These are phyloP conservation scores for Sugiyamaella grinbergsii DNA, from an alignment of 1,139 yeast species.

Conservation along the genomic window DNA sequence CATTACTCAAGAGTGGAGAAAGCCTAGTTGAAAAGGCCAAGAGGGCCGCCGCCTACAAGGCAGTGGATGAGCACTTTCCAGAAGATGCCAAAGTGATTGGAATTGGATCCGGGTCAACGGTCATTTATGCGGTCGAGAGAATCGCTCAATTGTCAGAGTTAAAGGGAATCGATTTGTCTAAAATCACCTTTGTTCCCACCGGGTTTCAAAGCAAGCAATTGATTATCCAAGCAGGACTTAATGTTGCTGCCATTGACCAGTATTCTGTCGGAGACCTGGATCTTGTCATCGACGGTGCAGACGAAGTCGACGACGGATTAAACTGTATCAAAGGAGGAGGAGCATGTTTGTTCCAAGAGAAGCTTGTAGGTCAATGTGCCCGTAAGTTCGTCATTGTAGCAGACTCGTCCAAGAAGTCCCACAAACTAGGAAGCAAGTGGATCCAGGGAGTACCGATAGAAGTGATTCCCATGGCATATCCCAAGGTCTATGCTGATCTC, in stretches of 20 bases:
- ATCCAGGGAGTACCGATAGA: slow-evolving; percentile 92
- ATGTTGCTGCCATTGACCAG: slow-evolving; percentile 80
- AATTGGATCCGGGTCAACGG: slow-evolving; percentile 96
- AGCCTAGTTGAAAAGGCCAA: slow-evolving; percentile 61
- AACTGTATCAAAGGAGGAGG: slow-evolving; percentile 98
- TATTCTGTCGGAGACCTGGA: slow-evolving; percentile 65
- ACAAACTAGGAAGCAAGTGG: slow-evolving; percentile 76
- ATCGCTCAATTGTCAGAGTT: slow-evolving; percentile 70
- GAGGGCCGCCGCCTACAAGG: slow-evolving; percentile 83
- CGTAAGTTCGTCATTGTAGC: slow-evolving; percentile 83
- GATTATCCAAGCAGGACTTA: slow-evolving; percentile 78
- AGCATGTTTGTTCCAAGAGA: slow-evolving; percentile 96
- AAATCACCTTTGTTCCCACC: slow-evolving; percentile 77
- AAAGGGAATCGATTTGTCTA: slow-evolving; percentile 31
- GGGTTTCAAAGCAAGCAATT: slow-evolving; percentile 93
- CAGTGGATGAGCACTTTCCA: slow-evolving; percentile 88
- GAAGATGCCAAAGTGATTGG: slow-evolving; percentile 75
- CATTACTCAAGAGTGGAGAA: background rate
- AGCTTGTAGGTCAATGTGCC: slow-evolving; percentile 84
- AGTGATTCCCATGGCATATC: slow-evolving; percentile 86
- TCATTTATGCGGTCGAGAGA: slow-evolving; percentile 92
- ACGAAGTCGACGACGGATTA: slow-evolving; percentile 80
- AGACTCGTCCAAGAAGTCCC: slow-evolving; percentile 80
- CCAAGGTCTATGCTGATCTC: slow-evolving; percentile 69
- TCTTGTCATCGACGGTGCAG: slow-evolving; percentile 98